Evolutionary conservation across 805 yeast genomes (phyloP).

Genomic region (Metschnikowia amazonensis): DNA sequence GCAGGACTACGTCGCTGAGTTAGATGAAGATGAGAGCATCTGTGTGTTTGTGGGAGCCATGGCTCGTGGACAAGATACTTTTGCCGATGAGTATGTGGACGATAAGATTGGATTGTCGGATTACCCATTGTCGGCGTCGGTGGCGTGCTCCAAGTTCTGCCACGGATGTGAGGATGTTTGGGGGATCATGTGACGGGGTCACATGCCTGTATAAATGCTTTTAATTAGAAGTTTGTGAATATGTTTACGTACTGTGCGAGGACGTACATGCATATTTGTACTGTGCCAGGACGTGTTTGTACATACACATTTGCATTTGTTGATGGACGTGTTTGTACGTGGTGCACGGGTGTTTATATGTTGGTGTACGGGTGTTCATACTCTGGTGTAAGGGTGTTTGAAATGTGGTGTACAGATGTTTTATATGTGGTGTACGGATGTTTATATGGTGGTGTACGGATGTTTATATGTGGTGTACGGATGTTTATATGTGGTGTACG

Average conservation of each 20-base stretch:
- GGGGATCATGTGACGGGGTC: constrained; percentile 50
- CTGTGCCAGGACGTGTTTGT: constrained; percentile 2
- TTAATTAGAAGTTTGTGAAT: not conserved
- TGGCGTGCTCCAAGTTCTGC: constrained; percentile 96
- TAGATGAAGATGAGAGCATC: constrained; percentile 86
- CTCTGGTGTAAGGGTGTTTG: not conserved
- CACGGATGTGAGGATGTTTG: constrained; percentile 99
- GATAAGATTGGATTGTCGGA: constrained; percentile 95
- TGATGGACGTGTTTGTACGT: not conserved
- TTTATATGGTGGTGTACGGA: not conserved
- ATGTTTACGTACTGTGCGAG: no score
- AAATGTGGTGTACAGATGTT: no score
- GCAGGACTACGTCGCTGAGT: constrained; percentile 76
- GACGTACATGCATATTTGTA: no score
- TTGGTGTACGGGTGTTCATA: not conserved
- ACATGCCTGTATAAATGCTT: not conserved
- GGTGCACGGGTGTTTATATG: no score
- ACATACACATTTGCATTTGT: no score
- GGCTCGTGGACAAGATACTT: constrained; percentile 97
- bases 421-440: not conserved
- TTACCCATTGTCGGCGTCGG: constrained; percentile 94
- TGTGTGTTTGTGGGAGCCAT: constrained; percentile 99
- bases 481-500: not conserved
- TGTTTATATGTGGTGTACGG: no score
- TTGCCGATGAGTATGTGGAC: constrained; percentile 95